Evolutionary conservation across 441 rosid species (phyloP), one percentile per base, ranked within the genome.

Genomic region (Lepidium campestre): DNA sequence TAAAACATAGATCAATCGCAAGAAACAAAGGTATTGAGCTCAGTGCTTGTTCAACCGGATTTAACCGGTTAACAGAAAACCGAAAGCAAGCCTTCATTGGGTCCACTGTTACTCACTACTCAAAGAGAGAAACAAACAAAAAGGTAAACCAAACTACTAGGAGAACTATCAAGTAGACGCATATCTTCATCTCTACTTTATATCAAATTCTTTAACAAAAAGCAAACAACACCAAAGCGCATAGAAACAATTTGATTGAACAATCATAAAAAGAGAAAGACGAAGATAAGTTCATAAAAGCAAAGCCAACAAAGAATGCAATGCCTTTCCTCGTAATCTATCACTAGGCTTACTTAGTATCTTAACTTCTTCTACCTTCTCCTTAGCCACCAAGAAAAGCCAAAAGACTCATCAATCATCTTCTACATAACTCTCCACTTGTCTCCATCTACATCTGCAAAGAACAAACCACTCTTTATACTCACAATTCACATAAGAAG

Each of bases 301-400:
- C 65, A 74, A 50, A 56, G 27, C 65, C 70, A 74, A 68, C 40
- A 60, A 46, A 67, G 77, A 73, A 65, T 22, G 23, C 59, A 56
- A 69, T 64, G 41, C 63, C 45, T 75, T 75, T 68, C 63, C 45
- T 64, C 56, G 67, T 70, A 63, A 48, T 50, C 64, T 10, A 49
- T 62, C 78, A 74, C 66, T 63, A 63, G 41, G 48, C 44, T 63
- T 66, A 45, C 44, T 63, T 66, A 45, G 54, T 53, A 40, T 46
- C 47, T 54, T 61, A 46, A 56, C 55, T 27, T 35, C 54, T 34
- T 62, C 19, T 55, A 5, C 34, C 54, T 18, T 44, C 74, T 68
- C 65, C 78, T 69, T 75, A 70, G 75, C 58, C 67, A 75, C 75
- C 71, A 75, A 75, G 75, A 70, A 75, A 75, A 19, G 67, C 65